phyloP scores from a whole-genome alignment of 768 basidiomycete genomes.

The Mycena polygramma region DNA sequence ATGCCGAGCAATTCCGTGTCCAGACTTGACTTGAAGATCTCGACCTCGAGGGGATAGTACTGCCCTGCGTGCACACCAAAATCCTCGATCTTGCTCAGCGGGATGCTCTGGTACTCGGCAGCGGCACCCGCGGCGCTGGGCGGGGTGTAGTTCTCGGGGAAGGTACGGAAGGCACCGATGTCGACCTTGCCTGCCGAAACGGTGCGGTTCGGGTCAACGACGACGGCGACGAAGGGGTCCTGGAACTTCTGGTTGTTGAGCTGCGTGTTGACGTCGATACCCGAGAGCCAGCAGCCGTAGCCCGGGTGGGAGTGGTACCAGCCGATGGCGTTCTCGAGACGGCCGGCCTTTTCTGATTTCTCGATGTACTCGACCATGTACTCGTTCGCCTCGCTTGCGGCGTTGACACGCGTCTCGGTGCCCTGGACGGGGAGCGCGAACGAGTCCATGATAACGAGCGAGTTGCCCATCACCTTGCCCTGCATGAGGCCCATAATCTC shows the following conservation, averaged over 20 bases:
- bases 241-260: slow-evolving; percentile 94
- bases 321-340: slow-evolving; percentile 91
- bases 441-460: slow-evolving; percentile 92
- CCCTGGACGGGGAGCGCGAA: slow-evolving; percentile 98
- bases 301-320: slow-evolving; percentile 99
- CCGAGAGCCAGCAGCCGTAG: slow-evolving; percentile 99
- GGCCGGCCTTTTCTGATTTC: slow-evolving; percentile 84
- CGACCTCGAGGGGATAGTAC: slow-evolving; percentile 95
- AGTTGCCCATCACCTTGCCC: slow-evolving; percentile 88
- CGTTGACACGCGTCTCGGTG: slow-evolving; percentile 98
- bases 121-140: slow-evolving; percentile 66
- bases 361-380: slow-evolving; percentile 97
- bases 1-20: slow-evolving; percentile 91
- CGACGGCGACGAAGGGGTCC: slow-evolving; percentile 97
- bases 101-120: slow-evolving; percentile 96
- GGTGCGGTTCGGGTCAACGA: slow-evolving; percentile 98
- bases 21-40: slow-evolving; percentile 93
- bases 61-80: slow-evolving; percentile 98
- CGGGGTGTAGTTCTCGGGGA: slow-evolving; percentile 95
- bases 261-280: slow-evolving; percentile 98
- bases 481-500: slow-evolving; percentile 99
- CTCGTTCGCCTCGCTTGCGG: slow-evolving; percentile 94
- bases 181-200: slow-evolving; percentile 99
- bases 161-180: slow-evolving; percentile 98
- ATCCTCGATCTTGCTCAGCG: slow-evolving; percentile 97